Base-by-base conservation (phyloP, 2,329 filamentous ascomycete species). In the Ophiobolus disseminans region DNA sequence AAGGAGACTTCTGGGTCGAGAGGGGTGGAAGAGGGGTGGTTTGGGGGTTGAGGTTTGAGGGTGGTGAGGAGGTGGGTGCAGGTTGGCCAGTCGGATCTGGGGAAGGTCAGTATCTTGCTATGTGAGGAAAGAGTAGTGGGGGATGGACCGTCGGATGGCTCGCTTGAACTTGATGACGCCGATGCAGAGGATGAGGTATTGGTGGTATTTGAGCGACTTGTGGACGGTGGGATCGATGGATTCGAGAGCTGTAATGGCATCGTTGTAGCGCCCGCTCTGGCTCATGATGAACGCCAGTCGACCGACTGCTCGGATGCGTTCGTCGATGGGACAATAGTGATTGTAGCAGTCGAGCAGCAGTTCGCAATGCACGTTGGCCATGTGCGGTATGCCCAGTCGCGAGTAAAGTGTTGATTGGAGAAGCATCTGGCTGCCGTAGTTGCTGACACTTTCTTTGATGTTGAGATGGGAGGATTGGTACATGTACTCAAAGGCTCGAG, bases 401-500 rank as follows among this genome's bases (percentile, higher is more conserved):
- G 87, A 86, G 81, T 89, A 96, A 1, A 94, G 70, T 0, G 89
- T 82, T 22, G 88, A 86, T 38, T 84, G 82, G 32, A 96, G 80
- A 2, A 91, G 80, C 50, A 91, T 81, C 57, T 92, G 86, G 1
- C 87, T 82, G 1, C 90, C 90, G 58, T 90, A 84, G 72, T 89
- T 86, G 60, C 83, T 83, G 65, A 94, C 82, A 56, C 89, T 86
- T 59, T 88, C 88, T 46, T 87, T 86, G n/a, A 92, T 80, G 52
- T 91, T 88, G 21, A 96, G 77, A 61, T 94, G 89, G 1, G 89
- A 90, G 56, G 90, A 89, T 65, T 91, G 88, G n/a, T 89, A 82
- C 52, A 96, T 82, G 58, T 87, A 84, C 68, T 96, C 91, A 42
- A 94, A 79, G 1, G 89, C 86, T 26, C 78, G 77, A 2, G 82